These are phyloP conservation scores for Populus davidiana DNA, from an alignment of 345 rosid genomes.

Conservation along the genomic window DNA sequence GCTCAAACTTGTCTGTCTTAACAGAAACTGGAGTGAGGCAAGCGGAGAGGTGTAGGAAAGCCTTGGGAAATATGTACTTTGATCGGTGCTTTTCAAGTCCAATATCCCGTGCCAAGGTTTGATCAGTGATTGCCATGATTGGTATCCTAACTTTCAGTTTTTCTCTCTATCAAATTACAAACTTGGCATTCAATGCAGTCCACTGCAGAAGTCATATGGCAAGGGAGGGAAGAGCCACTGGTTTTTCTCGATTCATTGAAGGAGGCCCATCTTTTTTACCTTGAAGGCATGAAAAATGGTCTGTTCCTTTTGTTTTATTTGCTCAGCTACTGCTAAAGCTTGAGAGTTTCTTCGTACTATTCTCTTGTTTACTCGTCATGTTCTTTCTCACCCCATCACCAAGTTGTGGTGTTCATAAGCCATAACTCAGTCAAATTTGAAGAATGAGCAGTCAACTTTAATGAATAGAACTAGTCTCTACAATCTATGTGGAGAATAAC, in stretches of 20 bases:
- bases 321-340: neutral
- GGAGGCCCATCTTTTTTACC: constrained; percentile 58
- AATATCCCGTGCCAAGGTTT: constrained; percentile 65
- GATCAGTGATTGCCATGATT: neutral
- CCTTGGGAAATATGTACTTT: constrained; percentile 41
- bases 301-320: constrained; percentile 23
- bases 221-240: constrained; percentile 51
- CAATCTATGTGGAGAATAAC: no score
- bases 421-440: neutral
- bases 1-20: constrained; percentile 57
- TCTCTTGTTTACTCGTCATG: neutral
- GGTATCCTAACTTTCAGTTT: neutral
- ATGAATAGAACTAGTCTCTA: neutral
- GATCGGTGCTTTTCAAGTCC: constrained; percentile 61
- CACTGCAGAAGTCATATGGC: constrained; percentile 58
- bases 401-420: neutral
- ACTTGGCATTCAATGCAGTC: constrained; percentile 36
- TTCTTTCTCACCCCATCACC: no score
- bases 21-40: constrained; percentile 59
- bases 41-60: constrained; percentile 52
- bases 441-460: neutral
- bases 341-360: neutral
- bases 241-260: constrained; percentile 61
- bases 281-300: constrained; percentile 78
- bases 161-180: neutral